These are phyloP conservation scores for Calonectria honghensis DNA, from an alignment of 2,329 filamentous ascomycete genomes.

Conservation along the genomic window DNA sequence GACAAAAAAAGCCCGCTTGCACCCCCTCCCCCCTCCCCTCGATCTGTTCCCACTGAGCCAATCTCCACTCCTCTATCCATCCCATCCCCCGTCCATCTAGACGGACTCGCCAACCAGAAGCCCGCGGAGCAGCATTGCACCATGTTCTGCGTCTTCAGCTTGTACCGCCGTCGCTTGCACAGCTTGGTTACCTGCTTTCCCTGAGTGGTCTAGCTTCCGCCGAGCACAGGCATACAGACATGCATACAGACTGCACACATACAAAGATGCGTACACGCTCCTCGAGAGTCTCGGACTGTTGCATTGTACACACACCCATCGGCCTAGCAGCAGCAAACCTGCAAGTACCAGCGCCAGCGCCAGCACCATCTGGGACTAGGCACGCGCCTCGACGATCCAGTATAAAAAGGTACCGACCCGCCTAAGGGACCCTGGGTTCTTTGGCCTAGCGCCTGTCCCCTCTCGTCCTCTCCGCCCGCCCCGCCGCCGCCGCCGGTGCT, in stretches of 20 bases:
- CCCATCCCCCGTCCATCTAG: slow-evolving; percentile 16
- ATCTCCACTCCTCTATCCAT: slow-evolving; percentile 20
- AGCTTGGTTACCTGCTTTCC: neutral
- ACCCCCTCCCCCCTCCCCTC: slow-evolving; percentile 15
- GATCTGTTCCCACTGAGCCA: slow-evolving; percentile 29
- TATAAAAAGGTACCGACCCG: slow-evolving; percentile 32
- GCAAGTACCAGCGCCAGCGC: slow-evolving; percentile 3
- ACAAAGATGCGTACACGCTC: neutral
- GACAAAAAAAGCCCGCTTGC: slow-evolving; percentile 21
- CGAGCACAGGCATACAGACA: slow-evolving; percentile 6
- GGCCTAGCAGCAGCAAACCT: slow-evolving; percentile 15
- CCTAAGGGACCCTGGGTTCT: slow-evolving; percentile 26
- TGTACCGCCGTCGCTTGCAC: slow-evolving; percentile 1
- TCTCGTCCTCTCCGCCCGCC: slow-evolving; percentile 32
- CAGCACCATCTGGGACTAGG: slow-evolving; percentile 27
- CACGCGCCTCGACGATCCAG: slow-evolving; percentile 30
- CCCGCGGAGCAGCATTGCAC: slow-evolving; percentile 3
- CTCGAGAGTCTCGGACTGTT: slow-evolving; percentile 15
- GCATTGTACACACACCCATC: slow-evolving; percentile 14
- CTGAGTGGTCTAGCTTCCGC: slow-evolving; percentile 11
- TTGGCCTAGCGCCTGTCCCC: slow-evolving; percentile 32
- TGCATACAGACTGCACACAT: neutral
- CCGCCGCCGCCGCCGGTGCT: slow-evolving; percentile 35
- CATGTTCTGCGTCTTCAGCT: slow-evolving; percentile 5
- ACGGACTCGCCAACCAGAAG: slow-evolving; percentile 6